Evolutionary conservation across 768 basidiomycete genomes (phyloP), one percentile per base, ranked within the genome.

Genomic region (Phlebiopsis gigantea): DNA sequence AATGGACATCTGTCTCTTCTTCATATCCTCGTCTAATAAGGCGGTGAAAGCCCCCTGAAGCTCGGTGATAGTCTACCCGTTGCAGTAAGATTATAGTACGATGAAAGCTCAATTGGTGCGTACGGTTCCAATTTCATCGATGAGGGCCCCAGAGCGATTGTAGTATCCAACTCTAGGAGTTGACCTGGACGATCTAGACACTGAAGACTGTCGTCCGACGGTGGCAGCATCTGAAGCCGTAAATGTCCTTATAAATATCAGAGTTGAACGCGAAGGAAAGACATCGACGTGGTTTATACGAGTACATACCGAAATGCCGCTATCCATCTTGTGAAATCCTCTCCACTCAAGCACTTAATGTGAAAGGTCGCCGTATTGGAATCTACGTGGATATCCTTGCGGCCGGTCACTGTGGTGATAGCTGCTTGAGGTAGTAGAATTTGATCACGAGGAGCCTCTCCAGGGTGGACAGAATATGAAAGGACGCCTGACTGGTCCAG

Each of bases 371-470:
- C 85, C 44, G 75, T 83, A 63, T 75, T 79, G 2, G 87, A 84
- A 65, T 93, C 90, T 47, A 93, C 76, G 63, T 91, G 89, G 49
- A 93, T 89, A 63, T 92, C 87, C 67, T 79, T 88, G 57, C 85
- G 80, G 4, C 85, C 85, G n/a, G 76, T 75, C 4, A 82, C 76
- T 19, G 87, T 89, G 21, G 89, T 83, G 57, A 93, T 84, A n/a
- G 88, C 88, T 28, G 90, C 88, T 64, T 81, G 79, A 42, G 80
- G 78, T 1, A 72, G 72, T 22, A 74, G 76, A 48, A 92, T 71
- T 59, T 85, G 81, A 68, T 93, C 91, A 47, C 90, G 82, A 57
- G 82, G 64, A 19, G 88, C 83, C 55, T 83, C 84, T 10, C 82
- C 84, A 12, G 86, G 87, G 57, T 85, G 82, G 57, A 90, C 80